Evolutionary conservation across 1,284 basidiomycete genomes (phyloP).

Genomic region (Cystobasidium sp.): DNA sequence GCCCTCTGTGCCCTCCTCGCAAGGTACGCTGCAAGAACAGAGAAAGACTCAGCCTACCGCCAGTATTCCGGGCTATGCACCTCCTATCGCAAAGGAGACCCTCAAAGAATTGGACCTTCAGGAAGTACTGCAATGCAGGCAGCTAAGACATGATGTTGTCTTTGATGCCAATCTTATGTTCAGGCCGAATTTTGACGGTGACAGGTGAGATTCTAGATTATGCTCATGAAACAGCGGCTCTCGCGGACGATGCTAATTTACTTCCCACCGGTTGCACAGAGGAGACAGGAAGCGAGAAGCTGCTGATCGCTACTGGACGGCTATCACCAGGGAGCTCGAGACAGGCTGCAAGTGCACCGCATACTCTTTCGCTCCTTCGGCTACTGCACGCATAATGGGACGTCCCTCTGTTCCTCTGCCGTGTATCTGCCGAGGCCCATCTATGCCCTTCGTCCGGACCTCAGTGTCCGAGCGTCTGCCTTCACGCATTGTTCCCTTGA

Average conservation of each 20-base stretch:
- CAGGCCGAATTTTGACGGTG: constrained; percentile 58
- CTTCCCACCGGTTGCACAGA: constrained; percentile 55
- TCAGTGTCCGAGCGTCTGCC: constrained; percentile 62
- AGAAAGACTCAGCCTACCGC: constrained; percentile 14
- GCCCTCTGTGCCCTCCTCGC: not conserved
- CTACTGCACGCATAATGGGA: constrained; percentile 57
- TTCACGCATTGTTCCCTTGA: constrained; percentile 73
- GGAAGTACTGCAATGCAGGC: constrained; percentile 83
- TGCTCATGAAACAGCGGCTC: not conserved
- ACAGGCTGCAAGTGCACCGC: constrained; percentile 82
- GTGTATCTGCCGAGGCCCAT: constrained; percentile 62
- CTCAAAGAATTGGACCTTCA: constrained; percentile 83
- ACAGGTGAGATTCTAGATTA: constrained; percentile 47
- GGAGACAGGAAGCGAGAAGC: constrained; percentile 74
- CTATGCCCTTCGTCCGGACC: constrained; percentile 54
- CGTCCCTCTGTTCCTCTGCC: constrained; percentile 62
- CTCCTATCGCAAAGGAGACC: constrained; percentile 80
- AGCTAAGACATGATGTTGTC: constrained; percentile 88
- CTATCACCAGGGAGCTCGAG: constrained; percentile 77
- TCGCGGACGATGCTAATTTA: not conserved
- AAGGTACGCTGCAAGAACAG: not conserved
- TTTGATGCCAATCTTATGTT: constrained; percentile 64
- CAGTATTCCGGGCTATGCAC: constrained; percentile 65
- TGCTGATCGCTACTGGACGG: constrained; percentile 82
- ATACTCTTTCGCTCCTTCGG: constrained; percentile 60